These are phyloP conservation scores for Cercospora janseana DNA, from an alignment of 2,329 filamentous ascomycete genomes.

Conservation along the genomic window DNA sequence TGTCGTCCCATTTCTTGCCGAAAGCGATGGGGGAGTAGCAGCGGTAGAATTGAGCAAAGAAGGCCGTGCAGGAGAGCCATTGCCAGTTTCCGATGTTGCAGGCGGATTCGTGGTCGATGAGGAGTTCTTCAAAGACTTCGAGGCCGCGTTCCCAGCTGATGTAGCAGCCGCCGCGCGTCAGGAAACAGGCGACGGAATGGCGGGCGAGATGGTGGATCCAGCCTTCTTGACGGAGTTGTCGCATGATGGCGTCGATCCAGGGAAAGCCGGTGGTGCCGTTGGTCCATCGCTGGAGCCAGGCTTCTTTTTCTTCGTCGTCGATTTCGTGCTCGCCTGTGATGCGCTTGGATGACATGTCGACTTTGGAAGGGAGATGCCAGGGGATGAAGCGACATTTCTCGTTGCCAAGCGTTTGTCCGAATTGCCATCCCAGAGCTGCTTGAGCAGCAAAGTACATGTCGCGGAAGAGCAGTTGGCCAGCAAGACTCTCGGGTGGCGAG, in stretches of 20 bases:
- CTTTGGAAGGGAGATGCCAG: constrained; percentile 70
- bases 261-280: constrained; percentile 70
- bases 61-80: constrained; percentile 73
- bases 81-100: constrained; percentile 78
- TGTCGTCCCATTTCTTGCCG: constrained; percentile 71
- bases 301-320: constrained; percentile 61
- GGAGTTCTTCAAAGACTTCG: constrained; percentile 73
- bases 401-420: constrained; percentile 65
- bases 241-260: constrained; percentile 79
- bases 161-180: constrained; percentile 77
- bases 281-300: constrained; percentile 68
- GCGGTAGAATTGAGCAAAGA: constrained; percentile 69
- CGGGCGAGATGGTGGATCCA: constrained; percentile 80
- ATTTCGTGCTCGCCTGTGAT: constrained; percentile 62
- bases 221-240: constrained; percentile 67
- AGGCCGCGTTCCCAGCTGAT: constrained; percentile 75
- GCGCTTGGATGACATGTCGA: constrained; percentile 48
- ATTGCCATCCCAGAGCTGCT: constrained; percentile 62
- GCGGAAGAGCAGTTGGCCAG: constrained; percentile 71
- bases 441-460: constrained; percentile 84
- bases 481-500: constrained; percentile 64
- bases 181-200: constrained; percentile 75
- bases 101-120: constrained; percentile 71
- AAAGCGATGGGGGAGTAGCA: constrained; percentile 65
- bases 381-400: constrained; percentile 69